A percentile compares a stretch with the other conserved stretches of the same genome.
Conservation (phyloP, 495 filamentous ascomycete genomes). For the Aspergillus baeticus region DNA sequence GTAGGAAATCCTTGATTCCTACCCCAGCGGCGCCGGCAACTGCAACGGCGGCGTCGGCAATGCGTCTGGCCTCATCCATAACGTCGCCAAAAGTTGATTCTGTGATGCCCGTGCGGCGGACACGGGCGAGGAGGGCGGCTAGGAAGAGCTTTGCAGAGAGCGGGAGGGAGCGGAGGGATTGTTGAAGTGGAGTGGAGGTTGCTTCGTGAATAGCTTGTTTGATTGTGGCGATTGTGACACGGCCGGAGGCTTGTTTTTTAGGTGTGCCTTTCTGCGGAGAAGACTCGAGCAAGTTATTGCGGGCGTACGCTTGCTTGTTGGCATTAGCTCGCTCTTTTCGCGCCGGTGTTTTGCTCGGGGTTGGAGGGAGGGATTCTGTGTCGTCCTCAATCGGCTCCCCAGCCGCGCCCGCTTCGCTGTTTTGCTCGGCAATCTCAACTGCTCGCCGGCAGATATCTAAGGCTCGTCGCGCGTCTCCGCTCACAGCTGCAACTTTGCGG, state of each 20-base stretch:
- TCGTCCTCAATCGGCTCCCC: conserved; percentile 30
- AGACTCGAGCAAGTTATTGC: conserved; percentile 2
- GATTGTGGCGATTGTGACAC: conserved; percentile 88
- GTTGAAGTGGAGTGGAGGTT: conserved; percentile 86
- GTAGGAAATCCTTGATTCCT: conserved; percentile 42
- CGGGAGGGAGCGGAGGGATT: conserved; percentile 77
- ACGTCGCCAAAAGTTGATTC: conserved; percentile 91
- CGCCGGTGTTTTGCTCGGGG: conserved; percentile 45
- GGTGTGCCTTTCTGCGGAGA: conserved; percentile 20
- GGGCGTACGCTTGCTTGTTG: conserved; percentile 9
- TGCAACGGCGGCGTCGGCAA: conserved; percentile 57
- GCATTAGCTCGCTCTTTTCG: conserved; percentile 28
- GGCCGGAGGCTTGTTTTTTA: conserved; percentile 33
- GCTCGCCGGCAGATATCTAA: conserved; percentile 95
- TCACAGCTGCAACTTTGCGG: conserved; percentile 94
- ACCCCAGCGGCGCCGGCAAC: conserved; percentile 40
- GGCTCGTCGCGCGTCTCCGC: conserved; percentile 87
- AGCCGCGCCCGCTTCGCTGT: conserved; percentile 38
- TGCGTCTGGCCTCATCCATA: conserved; percentile 80
- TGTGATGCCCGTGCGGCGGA: conserved; percentile 77
- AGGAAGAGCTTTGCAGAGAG: conserved; percentile 82
- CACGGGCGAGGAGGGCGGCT: conserved; percentile 72
- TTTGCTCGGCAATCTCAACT: conserved; percentile 90
- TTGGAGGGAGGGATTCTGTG: conserved; percentile 38
- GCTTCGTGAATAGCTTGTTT: conserved; percentile 94